These are phyloP conservation scores for Steccherinum ochraceum DNA, from an alignment of 768 basidiomycete genomes.

Conservation along the genomic window DNA sequence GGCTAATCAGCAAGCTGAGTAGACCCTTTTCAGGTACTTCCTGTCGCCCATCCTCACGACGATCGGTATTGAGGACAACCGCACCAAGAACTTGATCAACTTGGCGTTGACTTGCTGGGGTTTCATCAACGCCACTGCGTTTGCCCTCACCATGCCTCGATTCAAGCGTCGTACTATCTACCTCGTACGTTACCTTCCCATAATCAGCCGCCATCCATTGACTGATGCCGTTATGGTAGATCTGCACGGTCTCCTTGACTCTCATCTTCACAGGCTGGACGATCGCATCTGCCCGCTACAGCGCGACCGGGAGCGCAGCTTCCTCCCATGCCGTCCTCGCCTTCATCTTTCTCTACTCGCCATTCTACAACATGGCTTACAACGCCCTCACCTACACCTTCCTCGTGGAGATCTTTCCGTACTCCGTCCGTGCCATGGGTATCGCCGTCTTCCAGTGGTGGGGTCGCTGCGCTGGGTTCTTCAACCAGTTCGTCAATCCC, in stretches of 20 bases:
- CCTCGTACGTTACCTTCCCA: slow-evolving; percentile 35
- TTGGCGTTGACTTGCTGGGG: slow-evolving; percentile 49
- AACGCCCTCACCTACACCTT: slow-evolving; percentile 56
- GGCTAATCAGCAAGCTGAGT: slow-evolving; percentile 1
- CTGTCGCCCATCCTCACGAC: slow-evolving; percentile 48
- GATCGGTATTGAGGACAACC: slow-evolving; percentile 44
- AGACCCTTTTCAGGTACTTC: slow-evolving; percentile 40
- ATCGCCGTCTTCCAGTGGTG: slow-evolving; percentile 57
- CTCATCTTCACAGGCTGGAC: slow-evolving; percentile 49
- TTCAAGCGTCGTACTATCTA: slow-evolving; percentile 45
- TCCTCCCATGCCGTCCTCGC: slow-evolving; percentile 46
- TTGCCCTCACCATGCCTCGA: slow-evolving; percentile 43
- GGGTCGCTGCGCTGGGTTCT: slow-evolving; percentile 46
- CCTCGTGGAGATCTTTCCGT: slow-evolving; percentile 66
- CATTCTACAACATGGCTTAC: slow-evolving; percentile 48
- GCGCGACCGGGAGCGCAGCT: slow-evolving; percentile 32
- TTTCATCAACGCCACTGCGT: slow-evolving; percentile 43
- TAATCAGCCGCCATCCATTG: background rate
- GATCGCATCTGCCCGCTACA: slow-evolving; percentile 43
- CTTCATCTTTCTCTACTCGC: slow-evolving; percentile 55
- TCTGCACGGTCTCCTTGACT: slow-evolving; percentile 41
- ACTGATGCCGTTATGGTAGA: slow-evolving; percentile 20
- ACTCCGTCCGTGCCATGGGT: slow-evolving; percentile 54
- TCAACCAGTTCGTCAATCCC: slow-evolving; percentile 64
- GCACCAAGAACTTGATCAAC: slow-evolving; percentile 51